Evolutionary conservation across 306 rosid species (phyloP).

Genomic region (Clitoria ternatea): DNA sequence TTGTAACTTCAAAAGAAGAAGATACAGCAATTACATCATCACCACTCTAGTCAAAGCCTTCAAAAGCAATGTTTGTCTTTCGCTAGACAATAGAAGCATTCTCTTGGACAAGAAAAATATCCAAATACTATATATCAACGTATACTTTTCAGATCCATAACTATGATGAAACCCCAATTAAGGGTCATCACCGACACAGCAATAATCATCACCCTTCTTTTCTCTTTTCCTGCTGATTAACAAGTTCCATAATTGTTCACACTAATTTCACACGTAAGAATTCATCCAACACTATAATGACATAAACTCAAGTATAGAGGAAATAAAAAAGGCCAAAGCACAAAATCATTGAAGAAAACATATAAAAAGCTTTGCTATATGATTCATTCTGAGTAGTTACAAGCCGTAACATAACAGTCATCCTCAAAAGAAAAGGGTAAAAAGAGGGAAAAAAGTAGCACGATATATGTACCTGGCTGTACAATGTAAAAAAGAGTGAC

Average conservation of each 20-base stretch:
- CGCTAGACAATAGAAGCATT: slow-evolving; percentile 24
- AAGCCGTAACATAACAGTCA: not conserved
- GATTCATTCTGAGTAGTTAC: not conserved
- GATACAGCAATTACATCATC: not conserved
- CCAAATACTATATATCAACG: not conserved
- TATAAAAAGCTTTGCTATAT: not conserved
- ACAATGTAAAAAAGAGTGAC: slow-evolving; percentile 30
- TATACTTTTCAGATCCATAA: slow-evolving; percentile 15
- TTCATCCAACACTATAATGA: not conserved
- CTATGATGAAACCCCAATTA: not conserved
- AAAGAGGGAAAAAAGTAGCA: not conserved
- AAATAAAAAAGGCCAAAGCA: not conserved
- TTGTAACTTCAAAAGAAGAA: not conserved
- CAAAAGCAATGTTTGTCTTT: slow-evolving; percentile 40
- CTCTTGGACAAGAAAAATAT: not conserved
- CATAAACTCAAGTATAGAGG: not conserved
- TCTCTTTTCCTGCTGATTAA: not conserved
- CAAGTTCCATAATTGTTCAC: not conserved
- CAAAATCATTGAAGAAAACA: not conserved
- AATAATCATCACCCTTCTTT: not conserved
- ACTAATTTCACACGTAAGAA: not conserved
- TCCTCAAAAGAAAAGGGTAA: not conserved
- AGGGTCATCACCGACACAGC: slow-evolving; percentile 23
- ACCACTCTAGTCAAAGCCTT: slow-evolving; percentile 10
- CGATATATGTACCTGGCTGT: not conserved